These are phyloP conservation scores for Leonotis leonurus DNA, from an alignment of 257 asterid species.

Conservation along the genomic window DNA sequence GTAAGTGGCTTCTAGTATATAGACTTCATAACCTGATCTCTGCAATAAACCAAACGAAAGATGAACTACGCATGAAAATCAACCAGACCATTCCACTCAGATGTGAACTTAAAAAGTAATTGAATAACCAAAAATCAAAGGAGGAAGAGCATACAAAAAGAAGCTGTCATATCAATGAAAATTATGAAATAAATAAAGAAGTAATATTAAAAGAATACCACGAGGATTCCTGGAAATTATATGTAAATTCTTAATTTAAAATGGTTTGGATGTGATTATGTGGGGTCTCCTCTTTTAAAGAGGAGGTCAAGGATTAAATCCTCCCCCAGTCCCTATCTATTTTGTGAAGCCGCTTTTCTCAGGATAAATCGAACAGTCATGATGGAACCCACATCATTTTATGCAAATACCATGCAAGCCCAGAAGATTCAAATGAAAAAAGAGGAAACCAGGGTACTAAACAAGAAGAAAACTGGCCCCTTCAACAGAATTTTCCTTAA, in stretches of 20 bases:
- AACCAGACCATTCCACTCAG: constrained; percentile 9
- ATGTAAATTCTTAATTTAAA: neutral
- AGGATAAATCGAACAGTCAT: neutral
- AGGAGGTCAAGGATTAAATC: neutral
- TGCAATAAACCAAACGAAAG: constrained; percentile 38
- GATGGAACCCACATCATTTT: neutral
- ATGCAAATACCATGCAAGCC: neutral
- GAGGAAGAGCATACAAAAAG: constrained; percentile 12
- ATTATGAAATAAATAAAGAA: neutral
- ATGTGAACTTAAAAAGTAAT: constrained; percentile 1
- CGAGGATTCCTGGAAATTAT: neutral
- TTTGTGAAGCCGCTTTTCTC: neutral
- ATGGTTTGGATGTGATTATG: neutral
- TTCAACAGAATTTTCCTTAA: constrained; percentile 1
- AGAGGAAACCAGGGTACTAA: neutral
- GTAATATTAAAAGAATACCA: constrained; percentile 1
- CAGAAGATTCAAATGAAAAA: constrained; percentile 1
- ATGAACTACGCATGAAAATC: constrained; percentile 17
- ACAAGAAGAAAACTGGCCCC: neutral
- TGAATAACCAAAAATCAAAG: constrained; percentile 9
- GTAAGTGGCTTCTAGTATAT: constrained; percentile 86
- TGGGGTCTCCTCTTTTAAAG: neutral
- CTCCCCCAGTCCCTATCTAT: neutral
- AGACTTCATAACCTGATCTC: constrained; percentile 98
- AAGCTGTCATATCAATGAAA: neutral